phyloP scores from a whole-genome alignment of 2,329 filamentous ascomycete genomes.

The Xylaria arbuscula region DNA sequence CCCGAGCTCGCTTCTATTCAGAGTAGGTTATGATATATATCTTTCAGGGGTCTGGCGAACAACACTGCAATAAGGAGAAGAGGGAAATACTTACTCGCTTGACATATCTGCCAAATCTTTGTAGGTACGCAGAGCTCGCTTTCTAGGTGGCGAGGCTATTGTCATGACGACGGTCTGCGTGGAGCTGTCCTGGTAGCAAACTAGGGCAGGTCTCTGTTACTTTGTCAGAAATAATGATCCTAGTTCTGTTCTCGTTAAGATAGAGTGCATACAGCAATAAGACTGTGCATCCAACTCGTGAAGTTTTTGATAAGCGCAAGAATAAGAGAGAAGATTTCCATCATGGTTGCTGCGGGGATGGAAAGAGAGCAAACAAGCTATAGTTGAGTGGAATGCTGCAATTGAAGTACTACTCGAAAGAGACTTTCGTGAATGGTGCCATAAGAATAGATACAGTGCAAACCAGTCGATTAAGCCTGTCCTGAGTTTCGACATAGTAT shows the following conservation, averaged over 20 bases:
- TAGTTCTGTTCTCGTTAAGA: not conserved
- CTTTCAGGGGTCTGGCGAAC: not conserved
- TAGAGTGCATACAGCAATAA: not conserved
- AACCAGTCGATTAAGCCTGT: not conserved
- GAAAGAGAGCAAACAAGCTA: not conserved
- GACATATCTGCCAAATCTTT: slow-evolving; percentile 25
- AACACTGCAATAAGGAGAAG: not conserved
- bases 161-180: slow-evolving; percentile 4
- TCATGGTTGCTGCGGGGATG: not conserved
- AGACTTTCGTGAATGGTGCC: not conserved
- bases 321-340: not conserved
- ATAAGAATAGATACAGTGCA: not conserved
- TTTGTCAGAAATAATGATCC: not conserved
- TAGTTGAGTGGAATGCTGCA: not conserved
- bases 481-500: not conserved
- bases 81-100: not conserved
- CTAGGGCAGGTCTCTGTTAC: not conserved
- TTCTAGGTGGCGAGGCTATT: not conserved
- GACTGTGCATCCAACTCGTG: not conserved
- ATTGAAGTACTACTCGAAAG: not conserved
- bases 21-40: not conserved
- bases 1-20: not conserved
- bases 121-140: not conserved
- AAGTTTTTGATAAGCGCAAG: not conserved
- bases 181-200: not conserved